Evolutionary conservation across 441 rosid species (phyloP), one percentile per base, ranked within the genome.

Genomic region (Kokia cookei): DNA sequence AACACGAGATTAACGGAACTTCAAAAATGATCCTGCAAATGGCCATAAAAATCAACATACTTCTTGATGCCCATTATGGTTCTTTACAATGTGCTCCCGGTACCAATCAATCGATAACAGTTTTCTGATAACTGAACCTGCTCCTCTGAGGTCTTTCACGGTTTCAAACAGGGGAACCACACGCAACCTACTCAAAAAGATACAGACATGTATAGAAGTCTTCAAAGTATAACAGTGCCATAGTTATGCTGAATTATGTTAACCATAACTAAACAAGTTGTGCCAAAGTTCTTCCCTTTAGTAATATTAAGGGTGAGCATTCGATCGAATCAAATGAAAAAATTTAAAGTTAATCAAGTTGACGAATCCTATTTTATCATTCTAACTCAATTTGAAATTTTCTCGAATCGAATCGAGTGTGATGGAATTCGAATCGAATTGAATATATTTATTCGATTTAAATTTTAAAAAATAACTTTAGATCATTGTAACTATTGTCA

Each of bases 141-240:
- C 97, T 59, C 73, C 93, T 82, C 98, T 84, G 69, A 94, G 84
- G 61, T 94, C 97, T 80, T 86, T 90, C 77, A 87, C 98, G 53
- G 97, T 91, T 81, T 92, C 98, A 82, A 94, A 92, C 61, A 94
- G 86, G 50, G 98, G 97, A 80, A 90, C 98, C 58, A 94, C 98
- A 73, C 97, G 87, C 75, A 90, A 78, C 85, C 98, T 93, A 79
- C 82, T 73, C 61, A 79, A 72, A 32, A 69, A 72, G 40, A 54
- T 15, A 63, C 2, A 72, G 67, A 65, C 58, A 11, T 45, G 53
- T 6, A 32, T 17, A 32, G 17, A 69, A 32, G 19, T 32, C 48
- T 69, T 68, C 3, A 8, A 32, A 51, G 47, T 69, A 51, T 32
- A 53, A 65, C 69, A 35, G 69, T 59, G 53, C 55, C 37, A 70